Evolutionary conservation across 2,329 filamentous ascomycete species (phyloP).

Genomic region (Calonectria montana): DNA sequence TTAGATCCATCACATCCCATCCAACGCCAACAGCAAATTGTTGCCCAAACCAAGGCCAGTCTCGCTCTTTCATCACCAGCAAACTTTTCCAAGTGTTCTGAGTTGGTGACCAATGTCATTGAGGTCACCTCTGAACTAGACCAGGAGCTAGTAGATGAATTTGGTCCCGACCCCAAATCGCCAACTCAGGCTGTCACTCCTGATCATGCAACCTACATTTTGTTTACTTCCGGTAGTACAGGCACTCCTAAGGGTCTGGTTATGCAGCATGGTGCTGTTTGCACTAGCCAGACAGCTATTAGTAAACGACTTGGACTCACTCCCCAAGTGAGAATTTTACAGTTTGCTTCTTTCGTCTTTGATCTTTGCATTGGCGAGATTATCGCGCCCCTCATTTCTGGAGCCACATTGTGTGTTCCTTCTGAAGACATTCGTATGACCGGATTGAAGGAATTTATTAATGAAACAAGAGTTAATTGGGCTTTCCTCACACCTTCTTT

Average conservation of each 20-base stretch:
- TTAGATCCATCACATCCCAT: not conserved
- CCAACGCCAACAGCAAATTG: not conserved
- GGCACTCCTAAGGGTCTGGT: constrained; percentile 38
- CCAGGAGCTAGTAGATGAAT: not conserved
- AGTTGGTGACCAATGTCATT: not conserved
- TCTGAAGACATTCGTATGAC: constrained; percentile 34
- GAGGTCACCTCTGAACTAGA: not conserved
- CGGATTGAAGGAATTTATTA: constrained; percentile 28
- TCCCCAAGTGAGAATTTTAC: constrained; percentile 23
- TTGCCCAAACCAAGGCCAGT: not conserved
- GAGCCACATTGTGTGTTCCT: constrained; percentile 38
- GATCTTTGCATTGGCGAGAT: constrained; percentile 37
- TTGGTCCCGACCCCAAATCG: not conserved
- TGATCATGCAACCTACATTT: constrained; percentile 23
- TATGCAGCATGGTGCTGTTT: constrained; percentile 32
- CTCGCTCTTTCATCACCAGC: not conserved
- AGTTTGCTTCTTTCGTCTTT: constrained; percentile 40
- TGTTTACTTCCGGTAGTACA: constrained; percentile 40
- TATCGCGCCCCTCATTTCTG: constrained; percentile 12
- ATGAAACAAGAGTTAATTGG: constrained; percentile 24
- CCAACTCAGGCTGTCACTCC: not conserved
- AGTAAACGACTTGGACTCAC: constrained; percentile 20
- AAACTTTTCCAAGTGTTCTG: not conserved
- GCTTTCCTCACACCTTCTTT: constrained; percentile 40
- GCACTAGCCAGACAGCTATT: constrained; percentile 18